Evolutionary conservation across 129 eudicot species (phyloP).

Genomic region (Smallanthus sonchifolius): DNA sequence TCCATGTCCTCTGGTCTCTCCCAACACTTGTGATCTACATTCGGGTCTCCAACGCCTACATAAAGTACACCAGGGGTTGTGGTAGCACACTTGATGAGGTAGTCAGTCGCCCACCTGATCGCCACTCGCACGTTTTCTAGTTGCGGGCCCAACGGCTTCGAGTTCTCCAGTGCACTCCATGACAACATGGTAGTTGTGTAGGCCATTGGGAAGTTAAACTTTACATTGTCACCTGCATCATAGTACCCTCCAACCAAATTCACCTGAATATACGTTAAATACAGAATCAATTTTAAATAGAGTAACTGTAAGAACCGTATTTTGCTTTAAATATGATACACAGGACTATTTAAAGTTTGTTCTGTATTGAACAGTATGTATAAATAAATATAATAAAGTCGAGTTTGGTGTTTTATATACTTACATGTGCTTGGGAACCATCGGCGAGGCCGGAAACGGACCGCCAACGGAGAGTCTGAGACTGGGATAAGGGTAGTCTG

Average conservation of each 20-base stretch:
- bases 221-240: slow-evolving; percentile 96
- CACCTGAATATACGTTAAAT: slow-evolving; percentile 40
- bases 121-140: slow-evolving; percentile 43
- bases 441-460: slow-evolving; percentile 56
- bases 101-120: slow-evolving; percentile 89
- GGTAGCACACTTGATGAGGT: slow-evolving; percentile 80
- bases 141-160: slow-evolving; percentile 61
- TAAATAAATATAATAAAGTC: neutral
- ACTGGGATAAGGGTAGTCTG: slow-evolving; percentile 41
- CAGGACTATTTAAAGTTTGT: too few species aligned
- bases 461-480: slow-evolving; percentile 62
- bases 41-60: slow-evolving; percentile 97
- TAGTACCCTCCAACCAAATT: slow-evolving; percentile 87
- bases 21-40: slow-evolving; percentile 90
- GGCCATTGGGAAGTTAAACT: slow-evolving; percentile 94
- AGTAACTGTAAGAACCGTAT: neutral
- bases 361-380: too few species aligned
- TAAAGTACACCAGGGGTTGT: slow-evolving; percentile 80
- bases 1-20: slow-evolving; percentile 99
- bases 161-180: slow-evolving; percentile 76
- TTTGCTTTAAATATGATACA: too few species aligned
- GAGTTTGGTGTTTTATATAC: neutral
- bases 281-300: too few species aligned
- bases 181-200: slow-evolving; percentile 82
- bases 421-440: slow-evolving; percentile 60